These are phyloP conservation scores for Cutaneotrichosporon curvatum DNA, from an alignment of 1,284 basidiomycete species.

Conservation along the genomic window DNA sequence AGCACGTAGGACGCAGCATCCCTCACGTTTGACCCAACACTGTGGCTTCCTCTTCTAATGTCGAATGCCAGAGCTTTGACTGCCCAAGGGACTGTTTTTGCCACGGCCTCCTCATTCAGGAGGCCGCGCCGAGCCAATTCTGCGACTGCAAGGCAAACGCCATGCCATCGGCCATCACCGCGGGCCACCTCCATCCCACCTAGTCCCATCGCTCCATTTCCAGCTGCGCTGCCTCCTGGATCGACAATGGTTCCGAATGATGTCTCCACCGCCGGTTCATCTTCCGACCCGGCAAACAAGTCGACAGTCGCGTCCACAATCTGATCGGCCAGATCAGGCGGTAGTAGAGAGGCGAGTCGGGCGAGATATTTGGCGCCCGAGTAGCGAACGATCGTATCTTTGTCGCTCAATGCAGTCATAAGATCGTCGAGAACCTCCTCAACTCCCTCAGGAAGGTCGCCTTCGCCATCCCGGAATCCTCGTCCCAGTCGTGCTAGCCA, in stretches of 20 bases:
- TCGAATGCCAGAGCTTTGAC: slow-evolving; percentile 87
- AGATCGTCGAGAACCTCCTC: slow-evolving; percentile 70
- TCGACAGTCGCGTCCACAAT: slow-evolving; percentile 70
- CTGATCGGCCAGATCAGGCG: slow-evolving; percentile 65
- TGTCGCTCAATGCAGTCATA: slow-evolving; percentile 71
- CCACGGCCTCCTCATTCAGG: slow-evolving; percentile 55
- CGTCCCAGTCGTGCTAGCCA: slow-evolving; percentile 36
- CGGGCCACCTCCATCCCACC: slow-evolving; percentile 57
- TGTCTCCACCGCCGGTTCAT: slow-evolving; percentile 38
- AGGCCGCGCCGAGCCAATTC: slow-evolving; percentile 82
- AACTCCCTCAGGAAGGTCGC: slow-evolving; percentile 74
- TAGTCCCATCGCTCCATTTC: slow-evolving; percentile 52
- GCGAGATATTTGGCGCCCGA: slow-evolving; percentile 90
- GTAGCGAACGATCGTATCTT: slow-evolving; percentile 93
- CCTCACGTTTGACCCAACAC: slow-evolving; percentile 86
- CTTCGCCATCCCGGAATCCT: slow-evolving; percentile 35
- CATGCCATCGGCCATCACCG: slow-evolving; percentile 88
- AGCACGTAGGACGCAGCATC: slow-evolving; percentile 91
- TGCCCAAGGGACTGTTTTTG: slow-evolving; percentile 65
- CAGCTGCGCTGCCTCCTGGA: slow-evolving; percentile 55
- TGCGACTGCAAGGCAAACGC: slow-evolving; percentile 83
- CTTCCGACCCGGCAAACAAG: slow-evolving; percentile 52
- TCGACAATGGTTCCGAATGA: slow-evolving; percentile 36
- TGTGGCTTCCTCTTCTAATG: slow-evolving; percentile 81
- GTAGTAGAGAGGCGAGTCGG: slow-evolving; percentile 73